Conservation (phyloP, 768 basidiomycete genomes). For the Austroboletus eburneus region DNA sequence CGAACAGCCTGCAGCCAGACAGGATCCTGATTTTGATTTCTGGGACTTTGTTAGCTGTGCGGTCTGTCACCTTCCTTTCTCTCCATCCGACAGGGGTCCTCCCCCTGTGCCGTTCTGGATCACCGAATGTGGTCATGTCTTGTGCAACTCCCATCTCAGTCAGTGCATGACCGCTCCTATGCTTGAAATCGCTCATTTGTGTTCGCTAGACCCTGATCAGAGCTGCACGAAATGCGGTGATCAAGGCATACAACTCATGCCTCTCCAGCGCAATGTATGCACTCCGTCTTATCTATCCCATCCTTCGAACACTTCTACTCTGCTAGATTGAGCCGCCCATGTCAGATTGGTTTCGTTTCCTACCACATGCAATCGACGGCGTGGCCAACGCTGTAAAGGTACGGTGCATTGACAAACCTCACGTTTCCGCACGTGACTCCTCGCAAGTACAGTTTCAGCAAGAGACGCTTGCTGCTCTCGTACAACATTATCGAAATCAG, state of each 20-base stretch:
- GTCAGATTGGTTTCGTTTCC: slow-evolving; percentile 74
- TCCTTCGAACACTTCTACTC: slow-evolving; percentile 2
- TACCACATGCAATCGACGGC: slow-evolving; percentile 58
- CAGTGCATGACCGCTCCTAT: slow-evolving; percentile 15
- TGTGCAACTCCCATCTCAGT: slow-evolving; percentile 88
- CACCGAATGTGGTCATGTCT: slow-evolving; percentile 81
- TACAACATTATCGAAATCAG: slow-evolving; percentile 58
- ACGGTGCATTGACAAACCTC: background rate
- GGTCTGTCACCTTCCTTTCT: slow-evolving; percentile 65
- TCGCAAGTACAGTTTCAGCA: slow-evolving; percentile 61
- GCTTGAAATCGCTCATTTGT: background rate
- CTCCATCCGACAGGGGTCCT: slow-evolving; percentile 42
- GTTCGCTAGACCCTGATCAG: slow-evolving; percentile 57
- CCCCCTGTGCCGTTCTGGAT: slow-evolving; percentile 79
- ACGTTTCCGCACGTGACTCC: background rate
- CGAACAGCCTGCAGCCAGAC: background rate
- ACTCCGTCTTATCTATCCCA: background rate
- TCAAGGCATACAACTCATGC: slow-evolving; percentile 60
- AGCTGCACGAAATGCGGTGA: slow-evolving; percentile 69
- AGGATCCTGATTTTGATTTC: slow-evolving; percentile 47
- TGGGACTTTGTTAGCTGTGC: slow-evolving; percentile 80
- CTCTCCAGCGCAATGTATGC: slow-evolving; percentile 69
- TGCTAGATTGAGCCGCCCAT: slow-evolving; percentile 76
- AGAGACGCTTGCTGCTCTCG: slow-evolving; percentile 65
- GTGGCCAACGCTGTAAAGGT: slow-evolving; percentile 70